phyloP scores from a whole-genome alignment of 495 filamentous ascomycete species.

The Penicillium ochrochloron region DNA sequence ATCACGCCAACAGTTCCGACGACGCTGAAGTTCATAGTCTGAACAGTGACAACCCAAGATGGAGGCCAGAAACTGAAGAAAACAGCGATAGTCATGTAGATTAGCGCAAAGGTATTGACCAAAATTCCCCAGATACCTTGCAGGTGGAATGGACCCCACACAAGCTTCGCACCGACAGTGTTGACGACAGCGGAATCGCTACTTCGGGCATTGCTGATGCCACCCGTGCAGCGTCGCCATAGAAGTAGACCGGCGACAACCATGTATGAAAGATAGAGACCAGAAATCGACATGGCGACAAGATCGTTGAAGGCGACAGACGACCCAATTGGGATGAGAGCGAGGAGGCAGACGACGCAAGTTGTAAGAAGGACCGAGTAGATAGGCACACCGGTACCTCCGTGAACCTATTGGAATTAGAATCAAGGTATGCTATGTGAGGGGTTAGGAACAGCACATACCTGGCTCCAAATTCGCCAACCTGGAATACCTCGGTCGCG shows the following conservation, averaged over 20 bases:
- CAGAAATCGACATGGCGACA: constrained; percentile 47
- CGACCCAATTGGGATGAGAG: constrained; percentile 53
- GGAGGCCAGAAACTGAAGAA: constrained; percentile 60
- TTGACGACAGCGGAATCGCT: constrained; percentile 30
- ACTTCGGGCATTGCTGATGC: constrained; percentile 32
- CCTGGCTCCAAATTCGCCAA: constrained; percentile 46
- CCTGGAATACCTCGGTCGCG: constrained; percentile 57
- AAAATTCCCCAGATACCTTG: constrained; percentile 35
- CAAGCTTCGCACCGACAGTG: constrained; percentile 40
- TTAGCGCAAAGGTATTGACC: constrained; percentile 38
- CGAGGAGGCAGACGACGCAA: constrained; percentile 41
- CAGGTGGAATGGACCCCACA: constrained; percentile 45
- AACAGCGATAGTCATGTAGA: constrained; percentile 52
- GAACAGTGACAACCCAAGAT: constrained; percentile 32
- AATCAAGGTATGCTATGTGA: not conserved
- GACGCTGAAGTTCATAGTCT: constrained; percentile 53
- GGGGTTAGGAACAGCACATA: constrained; percentile 27
- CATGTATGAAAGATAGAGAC: constrained; percentile 51
- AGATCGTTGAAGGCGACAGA: constrained; percentile 52
- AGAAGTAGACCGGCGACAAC: constrained; percentile 50
- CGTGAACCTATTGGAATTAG: constrained; percentile 28
- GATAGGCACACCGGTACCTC: constrained; percentile 39
- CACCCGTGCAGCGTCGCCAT: constrained; percentile 46
- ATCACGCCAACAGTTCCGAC: constrained; percentile 46
- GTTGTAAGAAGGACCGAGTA: constrained; percentile 46